These are phyloP conservation scores for Hypoxylon sp. DNA, from an alignment of 2,329 filamentous ascomycete species.

Conservation along the genomic window DNA sequence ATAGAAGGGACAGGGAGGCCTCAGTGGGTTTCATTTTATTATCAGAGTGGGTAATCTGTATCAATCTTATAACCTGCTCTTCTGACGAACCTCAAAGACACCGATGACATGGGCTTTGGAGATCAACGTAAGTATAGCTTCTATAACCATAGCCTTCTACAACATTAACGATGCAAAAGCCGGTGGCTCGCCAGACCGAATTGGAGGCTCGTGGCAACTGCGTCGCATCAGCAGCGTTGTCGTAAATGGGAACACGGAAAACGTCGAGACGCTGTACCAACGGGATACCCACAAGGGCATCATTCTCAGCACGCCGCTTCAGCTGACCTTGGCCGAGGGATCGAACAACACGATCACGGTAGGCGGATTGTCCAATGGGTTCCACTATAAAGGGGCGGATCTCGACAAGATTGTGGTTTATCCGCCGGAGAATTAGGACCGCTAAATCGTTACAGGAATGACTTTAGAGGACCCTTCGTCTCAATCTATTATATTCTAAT, in stretches of 20 bases:
- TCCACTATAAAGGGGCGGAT: conserved; percentile 69
- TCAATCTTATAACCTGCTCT: not conserved
- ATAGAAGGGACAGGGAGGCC: conserved; percentile 63
- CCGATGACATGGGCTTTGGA: conserved; percentile 71
- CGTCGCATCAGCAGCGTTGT: conserved; percentile 71
- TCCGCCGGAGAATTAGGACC: conserved; percentile 61
- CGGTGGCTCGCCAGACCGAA: conserved; percentile 68
- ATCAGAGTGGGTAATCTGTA: conserved; percentile 57
- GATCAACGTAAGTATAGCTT: conserved; percentile 56
- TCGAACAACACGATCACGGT: conserved; percentile 66
- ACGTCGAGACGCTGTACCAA: conserved; percentile 64
- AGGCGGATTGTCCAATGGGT: conserved; percentile 68
- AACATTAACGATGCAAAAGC: conserved; percentile 47
- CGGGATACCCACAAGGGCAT: conserved; percentile 70
- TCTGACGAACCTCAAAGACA: conserved; percentile 53
- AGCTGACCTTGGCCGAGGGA: conserved; percentile 65
- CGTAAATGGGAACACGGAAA: conserved; percentile 65
- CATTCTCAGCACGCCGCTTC: conserved; percentile 68
- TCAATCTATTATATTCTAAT: not conserved
- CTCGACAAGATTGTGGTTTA: conserved; percentile 71
- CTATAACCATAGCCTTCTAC: not conserved
- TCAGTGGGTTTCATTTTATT: conserved; percentile 70
- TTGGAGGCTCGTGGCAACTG: conserved; percentile 70
- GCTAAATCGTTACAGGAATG: not conserved
- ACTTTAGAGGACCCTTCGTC: no score